Percentiles rank a stretch among this genome's conserved stretches.
These are phyloP conservation scores for Furcasterigmium furcatum DNA, from an alignment of 2,329 filamentous ascomycete species.

Conservation along the genomic window DNA sequence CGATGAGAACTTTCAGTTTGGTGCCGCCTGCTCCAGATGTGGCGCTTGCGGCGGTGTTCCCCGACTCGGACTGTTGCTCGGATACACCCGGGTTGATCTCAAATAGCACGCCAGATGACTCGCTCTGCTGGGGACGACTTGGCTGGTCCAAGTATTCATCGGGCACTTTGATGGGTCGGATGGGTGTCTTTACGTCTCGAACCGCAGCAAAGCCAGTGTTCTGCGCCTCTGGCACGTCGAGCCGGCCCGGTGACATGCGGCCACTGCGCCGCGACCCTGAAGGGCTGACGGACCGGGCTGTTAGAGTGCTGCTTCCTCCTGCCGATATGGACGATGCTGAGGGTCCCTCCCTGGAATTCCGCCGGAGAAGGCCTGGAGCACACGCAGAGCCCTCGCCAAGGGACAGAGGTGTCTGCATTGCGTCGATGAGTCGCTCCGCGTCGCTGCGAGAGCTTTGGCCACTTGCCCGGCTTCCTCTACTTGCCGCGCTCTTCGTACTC, in stretches of 20 bases:
- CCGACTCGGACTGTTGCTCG: conserved; percentile 4
- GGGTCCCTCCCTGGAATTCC: conserved; percentile 13
- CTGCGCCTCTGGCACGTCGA: conserved; percentile 15
- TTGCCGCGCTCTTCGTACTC: conserved; percentile 33
- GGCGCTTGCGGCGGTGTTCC: conserved; percentile 6
- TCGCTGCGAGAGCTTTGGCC: conserved; percentile 54
- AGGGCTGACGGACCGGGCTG: background rate
- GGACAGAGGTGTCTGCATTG: conserved; percentile 59
- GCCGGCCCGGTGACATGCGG: conserved; percentile 9
- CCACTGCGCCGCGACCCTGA: conserved; percentile 6
- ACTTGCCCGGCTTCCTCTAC: conserved; percentile 30
- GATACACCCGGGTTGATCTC: conserved; percentile 24
- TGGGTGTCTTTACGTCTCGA: conserved; percentile 39
- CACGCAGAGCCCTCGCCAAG: conserved; percentile 14
- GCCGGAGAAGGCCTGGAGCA: conserved; percentile 12
- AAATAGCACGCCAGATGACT: conserved; percentile 32
- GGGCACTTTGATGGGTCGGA: conserved; percentile 44
- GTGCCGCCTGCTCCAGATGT: conserved; percentile 14
- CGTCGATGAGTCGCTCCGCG: conserved; percentile 69
- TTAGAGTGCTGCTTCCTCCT: background rate
- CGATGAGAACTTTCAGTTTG: conserved; percentile 67
- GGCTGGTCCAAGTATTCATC: conserved; percentile 40
- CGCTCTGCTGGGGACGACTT: conserved; percentile 19
- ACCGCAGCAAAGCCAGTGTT: conserved; percentile 34
- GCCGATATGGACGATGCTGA: background rate